Evolutionary conservation across 352 stramenopile genomes (phyloP).

Genomic region (Phytopythium oedochilum): DNA sequence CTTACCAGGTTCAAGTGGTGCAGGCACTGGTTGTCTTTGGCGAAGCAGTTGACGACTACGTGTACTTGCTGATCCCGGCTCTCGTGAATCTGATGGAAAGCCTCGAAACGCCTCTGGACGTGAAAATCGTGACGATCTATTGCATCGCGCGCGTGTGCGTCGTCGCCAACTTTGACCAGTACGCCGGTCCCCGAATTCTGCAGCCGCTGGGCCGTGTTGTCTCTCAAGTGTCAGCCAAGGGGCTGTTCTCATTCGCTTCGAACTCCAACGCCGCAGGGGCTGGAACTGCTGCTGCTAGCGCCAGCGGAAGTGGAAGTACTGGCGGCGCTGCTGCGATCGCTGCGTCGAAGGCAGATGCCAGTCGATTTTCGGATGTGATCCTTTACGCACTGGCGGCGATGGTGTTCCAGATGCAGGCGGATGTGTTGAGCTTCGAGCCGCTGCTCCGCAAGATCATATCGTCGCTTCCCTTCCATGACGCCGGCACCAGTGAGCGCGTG

Average conservation of each 20-base stretch:
- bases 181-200: constrained; percentile 67
- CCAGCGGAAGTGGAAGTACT: constrained; percentile 28
- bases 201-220: constrained; percentile 67
- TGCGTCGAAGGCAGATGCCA: constrained; percentile 60
- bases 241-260: constrained; percentile 45
- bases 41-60: constrained; percentile 90
- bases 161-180: constrained; percentile 73
- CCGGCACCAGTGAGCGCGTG: constrained; percentile 16
- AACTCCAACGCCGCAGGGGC: not conserved
- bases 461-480: constrained; percentile 43
- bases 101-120: constrained; percentile 77
- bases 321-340: constrained; percentile 30
- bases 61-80: constrained; percentile 93
- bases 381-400: constrained; percentile 71
- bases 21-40: constrained; percentile 90
- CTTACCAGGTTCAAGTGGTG: constrained; percentile 79
- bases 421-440: constrained; percentile 70
- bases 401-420: constrained; percentile 69
- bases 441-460: constrained; percentile 61
- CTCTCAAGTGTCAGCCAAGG: constrained; percentile 69
- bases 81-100: constrained; percentile 92
- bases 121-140: constrained; percentile 73
- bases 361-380: constrained; percentile 67
- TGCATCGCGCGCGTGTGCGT: constrained; percentile 60
- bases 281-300: constrained; percentile 4